Conservation (phyloP, 1,139 yeast genomes). For the Kluyveromyces sp. region DNA sequence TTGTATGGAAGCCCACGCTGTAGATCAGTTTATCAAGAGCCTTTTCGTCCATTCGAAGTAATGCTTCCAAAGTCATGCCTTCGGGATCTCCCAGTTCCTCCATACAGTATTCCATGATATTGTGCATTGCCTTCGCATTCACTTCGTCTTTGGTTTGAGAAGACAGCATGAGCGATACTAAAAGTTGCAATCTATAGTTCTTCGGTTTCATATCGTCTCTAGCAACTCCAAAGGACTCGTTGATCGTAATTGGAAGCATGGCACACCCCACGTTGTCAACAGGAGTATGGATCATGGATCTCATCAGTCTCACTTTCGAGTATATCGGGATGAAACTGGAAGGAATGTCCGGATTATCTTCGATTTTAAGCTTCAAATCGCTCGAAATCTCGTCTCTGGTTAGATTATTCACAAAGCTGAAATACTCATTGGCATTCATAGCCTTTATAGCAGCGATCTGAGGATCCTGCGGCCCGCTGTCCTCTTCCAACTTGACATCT, state of each 20-base stretch:
- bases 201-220: constrained; percentile 34
- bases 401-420: constrained; percentile 20
- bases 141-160: constrained; percentile 91
- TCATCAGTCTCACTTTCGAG: constrained; percentile 56
- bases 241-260: constrained; percentile 50
- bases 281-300: constrained; percentile 60
- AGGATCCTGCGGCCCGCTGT: constrained; percentile 10
- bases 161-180: constrained; percentile 78
- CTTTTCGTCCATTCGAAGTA: constrained; percentile 46
- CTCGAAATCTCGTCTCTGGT: constrained; percentile 19
- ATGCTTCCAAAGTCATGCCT: constrained; percentile 40
- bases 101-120: constrained; percentile 44
- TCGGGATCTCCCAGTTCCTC: constrained; percentile 30
- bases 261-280: constrained; percentile 91
- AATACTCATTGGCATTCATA: constrained; percentile 23
- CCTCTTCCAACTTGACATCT: background rate
- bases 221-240: constrained; percentile 23
- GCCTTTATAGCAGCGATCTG: constrained; percentile 26
- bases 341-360: constrained; percentile 32
- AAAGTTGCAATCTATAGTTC: constrained; percentile 60
- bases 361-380: constrained; percentile 1
- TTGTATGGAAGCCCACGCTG: constrained; percentile 80
- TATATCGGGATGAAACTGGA: constrained; percentile 50
- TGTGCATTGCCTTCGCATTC: constrained; percentile 64
- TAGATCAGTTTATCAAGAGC: constrained; percentile 60